Base-by-base conservation (phyloP, 1,284 basidiomycete species). In the Melampsora larici-populina region DNA sequence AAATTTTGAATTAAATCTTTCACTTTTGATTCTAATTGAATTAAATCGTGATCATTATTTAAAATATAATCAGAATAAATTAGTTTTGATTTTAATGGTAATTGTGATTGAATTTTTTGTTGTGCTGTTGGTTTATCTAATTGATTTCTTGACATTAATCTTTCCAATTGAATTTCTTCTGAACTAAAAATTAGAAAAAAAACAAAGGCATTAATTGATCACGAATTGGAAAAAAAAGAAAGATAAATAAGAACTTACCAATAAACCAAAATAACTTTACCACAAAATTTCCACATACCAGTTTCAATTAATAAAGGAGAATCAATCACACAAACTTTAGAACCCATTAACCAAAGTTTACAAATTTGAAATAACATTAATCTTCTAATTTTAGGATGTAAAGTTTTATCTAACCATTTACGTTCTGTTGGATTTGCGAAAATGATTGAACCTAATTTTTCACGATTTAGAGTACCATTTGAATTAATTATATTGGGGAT, bases 301-400 rank as follows among this genome's bases (percentile, higher is more conserved):
- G 92, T 90, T 84, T 99, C 96, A 78, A 99, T 91, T 76, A 98
- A 86, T 70, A 98, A 85, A n/a, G 96, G 96, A 8, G 97, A 92
- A 84, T 98, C 96, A 78, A 98, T 85, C 1, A 99, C 87, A 79
- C 92, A 92, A 71, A 91, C 87, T 81, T 88, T 89, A 80, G 92
- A 86, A 2, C 95, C 96, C 36, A 83, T 85, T 48, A 94, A 74
- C 94, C 96, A 99, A 79, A 86, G 86, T 78, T 86, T 85, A 67
- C 94, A 66, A 7, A 97, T 87, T 75, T 86, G 86, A 87, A 87
- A 88, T 18, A 91, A 83, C 88, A 97, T 93, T 18, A 88, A 89
- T 78, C 87, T 87, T 70, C 90, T 86, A 33, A 99, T 93, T 0
- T 92, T 91, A 3, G 94, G 93, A 83, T 99, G 96, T 1, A 96